Evolutionary conservation across 2,329 filamentous ascomycete species (phyloP).

Genomic region (Lithohypha guttulata): DNA sequence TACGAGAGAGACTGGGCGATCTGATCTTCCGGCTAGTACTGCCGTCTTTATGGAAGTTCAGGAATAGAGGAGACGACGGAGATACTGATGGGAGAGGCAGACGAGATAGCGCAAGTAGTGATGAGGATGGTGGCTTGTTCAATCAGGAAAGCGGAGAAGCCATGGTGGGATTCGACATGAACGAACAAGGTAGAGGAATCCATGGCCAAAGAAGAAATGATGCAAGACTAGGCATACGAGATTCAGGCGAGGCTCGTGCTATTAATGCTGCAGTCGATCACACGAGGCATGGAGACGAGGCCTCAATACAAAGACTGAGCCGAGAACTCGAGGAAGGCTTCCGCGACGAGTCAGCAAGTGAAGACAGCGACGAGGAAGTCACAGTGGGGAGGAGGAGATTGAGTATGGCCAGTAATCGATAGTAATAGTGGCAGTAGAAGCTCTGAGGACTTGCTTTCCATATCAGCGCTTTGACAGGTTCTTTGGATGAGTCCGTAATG

Average conservation of each 20-base stretch:
- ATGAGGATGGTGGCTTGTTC: conserved; percentile 48
- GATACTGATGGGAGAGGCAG: conserved; percentile 31
- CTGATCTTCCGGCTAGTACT: conserved; percentile 35
- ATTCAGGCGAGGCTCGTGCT: conserved; percentile 4
- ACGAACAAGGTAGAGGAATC: conserved; percentile 24
- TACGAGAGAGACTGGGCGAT: conserved; percentile 35
- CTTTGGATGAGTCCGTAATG: no score
- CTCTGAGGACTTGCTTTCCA: no score
- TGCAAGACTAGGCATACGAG: conserved; percentile 5
- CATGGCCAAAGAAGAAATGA: conserved; percentile 2
- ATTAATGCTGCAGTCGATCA: conserved; percentile 24
- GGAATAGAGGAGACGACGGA: conserved; percentile 22
- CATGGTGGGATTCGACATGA: conserved; percentile 44
- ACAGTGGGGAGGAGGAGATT: conserved; percentile 6
- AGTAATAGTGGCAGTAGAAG: no score
- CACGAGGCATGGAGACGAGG: conserved; percentile 2
- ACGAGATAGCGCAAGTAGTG: conserved; percentile 25
- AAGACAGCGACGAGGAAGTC: conserved; percentile 48
- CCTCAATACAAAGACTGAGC: conserved; percentile 55
- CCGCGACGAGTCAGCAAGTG: conserved; percentile 44
- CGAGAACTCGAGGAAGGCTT: conserved; percentile 70
- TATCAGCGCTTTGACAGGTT: no score
- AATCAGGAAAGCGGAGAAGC: conserved; percentile 57
- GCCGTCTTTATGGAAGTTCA: conserved; percentile 33
- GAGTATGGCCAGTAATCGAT: conserved; percentile 4